Evolutionary conservation across 2,329 filamentous ascomycete species (phyloP), one percentile per base, ranked within the genome.

Genomic region (Myriosclerotinia duriaeana): DNA sequence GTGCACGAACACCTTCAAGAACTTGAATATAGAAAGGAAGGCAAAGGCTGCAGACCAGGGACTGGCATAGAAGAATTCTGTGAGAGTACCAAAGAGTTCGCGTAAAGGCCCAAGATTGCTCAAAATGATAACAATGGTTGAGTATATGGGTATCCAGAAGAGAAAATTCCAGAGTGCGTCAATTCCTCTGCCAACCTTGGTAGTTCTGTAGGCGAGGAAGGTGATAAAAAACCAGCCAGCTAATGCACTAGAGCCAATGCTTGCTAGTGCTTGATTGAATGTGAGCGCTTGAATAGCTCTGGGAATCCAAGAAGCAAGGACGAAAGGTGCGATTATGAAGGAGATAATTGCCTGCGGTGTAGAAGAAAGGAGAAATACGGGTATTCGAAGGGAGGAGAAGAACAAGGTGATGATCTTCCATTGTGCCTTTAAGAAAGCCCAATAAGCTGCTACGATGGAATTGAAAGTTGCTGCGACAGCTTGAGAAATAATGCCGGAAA

Each of bases 1-100:
- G 53, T 73, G 68, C 20, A 72, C 67, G 30, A 68, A 20, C 30
- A 71, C 36, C 54, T 73, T 73, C 44, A 70, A 11, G 30, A 67
- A 66, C 61, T 73, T 73, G 65, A 72, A 71, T 22, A 63, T 14
- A 9, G 67, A 42, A 14, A 73, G 66, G 26, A 65, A 56, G 3
- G 58, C 6, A 44, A 69, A 71, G 20, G 53, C 44, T 44, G 64
- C 64, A 6, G 36, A 53, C 64, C 64, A 65, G 14, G 54, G 54
- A 14, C 30, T 53, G 17, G 34, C 26, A 22, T 3, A 3, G 3
- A 38, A 17, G n/a, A 34, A 60, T 3, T 36, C 7, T 11, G 5
- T 8, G 3, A 52, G 17, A 22, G 36, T 60, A 7, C 15, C 46
- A 17, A 53, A 8, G 1, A 42, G 22, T 42, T 30, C 46, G 7